Evolutionary conservation across 202 grass and related monocot species (phyloP).

Genomic region (Setaria viridis): DNA sequence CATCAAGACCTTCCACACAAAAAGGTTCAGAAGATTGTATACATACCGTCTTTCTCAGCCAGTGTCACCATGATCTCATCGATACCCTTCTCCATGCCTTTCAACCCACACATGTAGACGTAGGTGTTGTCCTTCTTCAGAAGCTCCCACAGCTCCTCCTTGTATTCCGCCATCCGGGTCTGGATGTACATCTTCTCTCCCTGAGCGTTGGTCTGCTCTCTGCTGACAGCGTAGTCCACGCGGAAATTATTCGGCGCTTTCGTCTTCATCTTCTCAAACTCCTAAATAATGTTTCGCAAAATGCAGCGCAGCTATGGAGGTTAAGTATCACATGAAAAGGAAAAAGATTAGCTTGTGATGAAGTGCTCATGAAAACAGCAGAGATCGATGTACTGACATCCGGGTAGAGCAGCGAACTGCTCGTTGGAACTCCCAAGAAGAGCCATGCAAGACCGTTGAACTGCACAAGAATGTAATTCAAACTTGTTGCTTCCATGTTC

Average conservation of each 20-base stretch:
- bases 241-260: constrained; percentile 68
- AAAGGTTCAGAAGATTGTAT: too few species aligned
- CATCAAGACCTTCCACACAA: too few species aligned
- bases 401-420: constrained; percentile 68
- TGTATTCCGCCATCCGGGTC: too few species aligned
- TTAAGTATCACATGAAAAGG: background rate
- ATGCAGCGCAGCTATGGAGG: background rate
- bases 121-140: too few species aligned
- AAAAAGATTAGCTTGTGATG: background rate
- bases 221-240: constrained; percentile 70
- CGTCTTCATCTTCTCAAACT: constrained; percentile 70
- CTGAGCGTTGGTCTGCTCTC: constrained; percentile 62
- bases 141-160: too few species aligned
- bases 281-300: constrained; percentile 47
- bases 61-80: too few species aligned
- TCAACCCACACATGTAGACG: too few species aligned
- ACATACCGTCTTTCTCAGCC: too few species aligned
- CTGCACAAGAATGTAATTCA: constrained; percentile 40
- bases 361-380: background rate
- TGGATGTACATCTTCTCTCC: too few species aligned
- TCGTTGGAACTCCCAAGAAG: constrained; percentile 78
- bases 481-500: background rate
- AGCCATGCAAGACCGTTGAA: constrained; percentile 79
- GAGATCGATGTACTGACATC: constrained; percentile 44
- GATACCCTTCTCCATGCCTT: too few species aligned